phyloP scores from a whole-genome alignment of 768 basidiomycete genomes.

The Hypholoma sublateritium region DNA sequence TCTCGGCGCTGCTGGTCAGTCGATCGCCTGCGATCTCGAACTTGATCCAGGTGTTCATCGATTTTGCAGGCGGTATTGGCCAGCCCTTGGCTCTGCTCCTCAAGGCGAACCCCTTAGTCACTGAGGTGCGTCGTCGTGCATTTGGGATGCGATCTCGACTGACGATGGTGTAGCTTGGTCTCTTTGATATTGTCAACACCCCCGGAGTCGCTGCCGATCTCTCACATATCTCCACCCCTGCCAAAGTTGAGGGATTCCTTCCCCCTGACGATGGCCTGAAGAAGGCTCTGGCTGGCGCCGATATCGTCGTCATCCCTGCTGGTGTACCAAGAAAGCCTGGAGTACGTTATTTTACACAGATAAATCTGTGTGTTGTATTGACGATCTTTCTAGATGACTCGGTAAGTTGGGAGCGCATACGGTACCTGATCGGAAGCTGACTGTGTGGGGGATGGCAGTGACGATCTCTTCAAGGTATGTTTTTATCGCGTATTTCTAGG shows the following conservation, averaged over 20 bases:
- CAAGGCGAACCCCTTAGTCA: constrained; percentile 81
- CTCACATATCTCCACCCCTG: constrained; percentile 88
- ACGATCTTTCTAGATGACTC: constrained; percentile 45
- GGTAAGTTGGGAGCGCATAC: constrained; percentile 31
- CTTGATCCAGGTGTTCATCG: constrained; percentile 5
- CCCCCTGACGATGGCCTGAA: constrained; percentile 79
- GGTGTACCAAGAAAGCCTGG: constrained; percentile 96
- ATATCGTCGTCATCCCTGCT: constrained; percentile 93
- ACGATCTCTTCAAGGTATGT: constrained; percentile 91
- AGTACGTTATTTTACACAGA: constrained; percentile 43
- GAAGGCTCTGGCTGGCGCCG: constrained; percentile 80
- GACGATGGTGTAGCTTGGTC: constrained; percentile 55
- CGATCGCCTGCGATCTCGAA: neutral
- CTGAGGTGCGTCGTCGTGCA: constrained; percentile 48
- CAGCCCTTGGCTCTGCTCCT: constrained; percentile 93
- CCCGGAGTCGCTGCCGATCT: constrained; percentile 96
- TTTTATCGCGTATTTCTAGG: neutral
- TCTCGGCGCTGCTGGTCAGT: constrained; percentile 89
- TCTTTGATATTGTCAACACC: constrained; percentile 98
- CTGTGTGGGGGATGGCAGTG: constrained; percentile 44
- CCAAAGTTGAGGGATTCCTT: constrained; percentile 81
- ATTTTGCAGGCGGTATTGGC: constrained; percentile 82
- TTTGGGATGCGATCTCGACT: neutral
- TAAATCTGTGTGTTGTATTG: constrained; percentile 9
- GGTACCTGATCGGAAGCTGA: constrained; percentile 15